Conservation (phyloP, 1,139 yeast genomes). For the Magnusiomyces fungicola region DNA sequence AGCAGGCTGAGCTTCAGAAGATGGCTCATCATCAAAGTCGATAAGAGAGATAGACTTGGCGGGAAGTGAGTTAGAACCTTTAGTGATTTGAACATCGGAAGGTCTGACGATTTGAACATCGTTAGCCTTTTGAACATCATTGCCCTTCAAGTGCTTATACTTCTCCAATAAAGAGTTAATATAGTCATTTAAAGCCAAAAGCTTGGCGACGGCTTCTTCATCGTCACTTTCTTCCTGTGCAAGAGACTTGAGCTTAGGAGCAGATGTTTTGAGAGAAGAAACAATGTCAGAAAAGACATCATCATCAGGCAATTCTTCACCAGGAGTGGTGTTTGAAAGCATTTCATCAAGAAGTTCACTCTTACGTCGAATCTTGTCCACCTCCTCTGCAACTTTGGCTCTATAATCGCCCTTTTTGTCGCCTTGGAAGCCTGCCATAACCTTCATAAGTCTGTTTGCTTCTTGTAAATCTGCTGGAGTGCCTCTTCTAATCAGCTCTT, state of each 20-base stretch:
- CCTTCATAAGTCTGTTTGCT: conserved; percentile 93
- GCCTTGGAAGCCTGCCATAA: conserved; percentile 82
- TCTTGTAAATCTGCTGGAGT: conserved; percentile 93
- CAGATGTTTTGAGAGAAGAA: conserved; percentile 71
- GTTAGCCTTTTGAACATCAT: conserved; percentile 56
- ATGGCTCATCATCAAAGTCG: conserved; percentile 63
- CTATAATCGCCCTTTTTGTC: conserved; percentile 71
- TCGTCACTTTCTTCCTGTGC: conserved; percentile 60
- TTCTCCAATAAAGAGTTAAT: conserved; percentile 65
- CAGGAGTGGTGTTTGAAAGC: conserved; percentile 53
- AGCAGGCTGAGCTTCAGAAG: conserved; percentile 11
- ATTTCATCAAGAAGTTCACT: conserved; percentile 88
- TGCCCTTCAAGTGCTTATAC: conserved; percentile 57
- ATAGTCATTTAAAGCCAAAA: conserved; percentile 67
- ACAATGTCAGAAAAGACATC: conserved; percentile 70
- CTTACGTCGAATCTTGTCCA: conserved; percentile 77
- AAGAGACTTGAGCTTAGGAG: conserved; percentile 80
- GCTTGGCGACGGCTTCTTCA: conserved; percentile 56
- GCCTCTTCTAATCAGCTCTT: conserved; percentile 91
- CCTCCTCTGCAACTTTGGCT: conserved; percentile 75
- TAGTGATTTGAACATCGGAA: conserved; percentile 28
- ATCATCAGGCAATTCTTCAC: conserved; percentile 40
- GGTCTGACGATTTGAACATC: conserved; percentile 41
- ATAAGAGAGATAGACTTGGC: conserved; percentile 47
- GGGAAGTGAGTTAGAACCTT: conserved; percentile 33